Evolutionary conservation across 106 monocot species (phyloP), one percentile per base, ranked within the genome.

Genomic region (Dioscorea zingiberensis): DNA sequence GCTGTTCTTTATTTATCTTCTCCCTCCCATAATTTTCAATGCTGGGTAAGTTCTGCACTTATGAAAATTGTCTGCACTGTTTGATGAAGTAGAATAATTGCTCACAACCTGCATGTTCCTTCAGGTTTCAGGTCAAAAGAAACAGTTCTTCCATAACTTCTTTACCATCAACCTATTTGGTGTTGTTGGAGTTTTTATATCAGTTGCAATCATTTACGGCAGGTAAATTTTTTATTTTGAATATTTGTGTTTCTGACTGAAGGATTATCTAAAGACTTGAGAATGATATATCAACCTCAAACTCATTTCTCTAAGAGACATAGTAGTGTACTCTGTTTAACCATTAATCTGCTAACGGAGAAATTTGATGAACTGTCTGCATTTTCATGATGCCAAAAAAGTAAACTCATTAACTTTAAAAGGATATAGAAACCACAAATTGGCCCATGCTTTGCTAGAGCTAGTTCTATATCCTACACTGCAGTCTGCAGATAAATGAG

Each of bases 11-110:
- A 82, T 80, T 22, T 93, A 85, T 68, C 78, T 92, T 53, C 79
- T 93, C 21, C 91, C 91, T 30, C 91, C 91, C 8, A 92, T 87
- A 70, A 85, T 93, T 44, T 93, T 93, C 69, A 85, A 93, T 82
- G 92, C 87, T 27, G 92, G 84, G 87, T 87, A 79, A 54, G 76
- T 71, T 54, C 16, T 38, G 38, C 38, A 38, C 38, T 1, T 38
- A 38, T 38, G 38, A 38, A 10, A 38, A 38, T 38, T 38, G 6
- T 38, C 38, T 38, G 3, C 38, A 38, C 10, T 38, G 10, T 38
- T 38, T 38, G 38, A n/a, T 38, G 38, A 38, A 38, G 6, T 38
- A 8, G 38, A 38, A 38, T 38, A 38, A 38, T 38, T 60, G 14
- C 25, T 72, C n/a, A 27, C 0, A 15, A 29, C 63, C 1, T 64